phyloP scores from a whole-genome alignment of 768 basidiomycete genomes.

The Kwoniella sp. region DNA sequence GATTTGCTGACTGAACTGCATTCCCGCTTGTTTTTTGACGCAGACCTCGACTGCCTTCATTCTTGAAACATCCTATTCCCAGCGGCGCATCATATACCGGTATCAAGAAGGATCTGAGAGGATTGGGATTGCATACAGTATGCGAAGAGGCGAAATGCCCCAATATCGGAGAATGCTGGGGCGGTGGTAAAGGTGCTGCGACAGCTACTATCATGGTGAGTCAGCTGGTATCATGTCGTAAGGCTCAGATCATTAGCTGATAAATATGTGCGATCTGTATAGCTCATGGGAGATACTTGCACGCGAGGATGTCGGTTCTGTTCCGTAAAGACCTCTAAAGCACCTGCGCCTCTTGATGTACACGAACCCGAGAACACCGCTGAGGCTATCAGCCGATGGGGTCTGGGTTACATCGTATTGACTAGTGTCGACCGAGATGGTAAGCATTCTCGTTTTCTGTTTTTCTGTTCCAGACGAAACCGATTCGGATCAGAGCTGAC shows the following conservation, averaged over 20 bases:
- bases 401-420: conserved; percentile 93
- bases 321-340: conserved; percentile 87
- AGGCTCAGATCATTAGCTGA: not conserved
- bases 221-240: not conserved
- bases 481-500: not conserved
- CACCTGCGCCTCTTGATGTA: conserved; percentile 86
- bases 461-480: not conserved
- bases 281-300: conserved; percentile 99
- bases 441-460: conserved; percentile 56
- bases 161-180: conserved; percentile 99
- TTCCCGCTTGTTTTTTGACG: too few species aligned
- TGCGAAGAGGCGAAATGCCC: conserved; percentile 99
- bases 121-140: conserved; percentile 88
- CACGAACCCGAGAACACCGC: conserved; percentile 98
- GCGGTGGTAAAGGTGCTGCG: conserved; percentile 76
- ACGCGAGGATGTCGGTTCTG: conserved; percentile 98
- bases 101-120: conserved; percentile 93
- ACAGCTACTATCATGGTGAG: conserved; percentile 98
- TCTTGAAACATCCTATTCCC: conserved; percentile 88
- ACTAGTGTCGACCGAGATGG: conserved; percentile 97
- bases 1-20: too few species aligned
- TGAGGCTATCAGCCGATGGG: conserved; percentile 97
- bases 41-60: conserved; percentile 82
- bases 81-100: conserved; percentile 82
- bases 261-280: not conserved